Evolutionary conservation across 352 stramenopile species (phyloP).

Genomic region (Globisporangium nagaii): DNA sequence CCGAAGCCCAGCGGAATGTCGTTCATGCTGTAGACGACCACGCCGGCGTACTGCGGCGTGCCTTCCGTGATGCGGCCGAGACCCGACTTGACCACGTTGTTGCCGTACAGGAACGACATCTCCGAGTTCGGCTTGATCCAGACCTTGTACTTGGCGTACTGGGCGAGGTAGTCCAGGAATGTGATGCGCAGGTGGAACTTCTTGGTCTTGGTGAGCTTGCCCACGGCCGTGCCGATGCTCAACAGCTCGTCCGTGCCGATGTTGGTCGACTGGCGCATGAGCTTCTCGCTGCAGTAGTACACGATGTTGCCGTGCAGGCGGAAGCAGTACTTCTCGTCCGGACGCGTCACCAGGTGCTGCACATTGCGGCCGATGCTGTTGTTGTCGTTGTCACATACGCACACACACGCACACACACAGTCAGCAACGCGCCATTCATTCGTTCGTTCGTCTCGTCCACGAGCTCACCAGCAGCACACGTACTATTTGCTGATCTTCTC

Average conservation of each 20-base stretch:
- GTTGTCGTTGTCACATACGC: background rate
- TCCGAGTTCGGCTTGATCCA: conserved; percentile 99
- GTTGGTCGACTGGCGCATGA: conserved; percentile 96
- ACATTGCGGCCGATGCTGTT: conserved; percentile 94
- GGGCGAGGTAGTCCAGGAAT: conserved; percentile 96
- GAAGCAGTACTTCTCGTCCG: conserved; percentile 97
- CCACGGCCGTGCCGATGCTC: conserved; percentile 96
- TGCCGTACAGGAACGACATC: conserved; percentile 99
- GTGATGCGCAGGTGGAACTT: conserved; percentile 99
- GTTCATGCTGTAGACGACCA: conserved; percentile 98
- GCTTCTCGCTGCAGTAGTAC: conserved; percentile 96
- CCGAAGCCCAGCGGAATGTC: conserved; percentile 98
- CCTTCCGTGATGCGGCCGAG: conserved; percentile 97
- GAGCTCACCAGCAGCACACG: conserved; percentile 10
- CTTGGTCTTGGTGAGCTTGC: conserved; percentile 98
- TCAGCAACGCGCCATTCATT: background rate
- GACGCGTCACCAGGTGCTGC: conserved; percentile 95
- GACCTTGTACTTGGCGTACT: conserved; percentile 99
- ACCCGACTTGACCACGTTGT: conserved; percentile 98
- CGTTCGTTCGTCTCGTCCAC: background rate
- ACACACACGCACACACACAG: background rate
- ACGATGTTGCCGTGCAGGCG: conserved; percentile 96
- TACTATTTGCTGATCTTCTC: conserved; percentile 98
- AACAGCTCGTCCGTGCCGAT: conserved; percentile 94
- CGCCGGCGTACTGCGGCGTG: conserved; percentile 97